These are phyloP conservation scores for Russula sp. DNA, from an alignment of 768 basidiomycete genomes.

Conservation along the genomic window DNA sequence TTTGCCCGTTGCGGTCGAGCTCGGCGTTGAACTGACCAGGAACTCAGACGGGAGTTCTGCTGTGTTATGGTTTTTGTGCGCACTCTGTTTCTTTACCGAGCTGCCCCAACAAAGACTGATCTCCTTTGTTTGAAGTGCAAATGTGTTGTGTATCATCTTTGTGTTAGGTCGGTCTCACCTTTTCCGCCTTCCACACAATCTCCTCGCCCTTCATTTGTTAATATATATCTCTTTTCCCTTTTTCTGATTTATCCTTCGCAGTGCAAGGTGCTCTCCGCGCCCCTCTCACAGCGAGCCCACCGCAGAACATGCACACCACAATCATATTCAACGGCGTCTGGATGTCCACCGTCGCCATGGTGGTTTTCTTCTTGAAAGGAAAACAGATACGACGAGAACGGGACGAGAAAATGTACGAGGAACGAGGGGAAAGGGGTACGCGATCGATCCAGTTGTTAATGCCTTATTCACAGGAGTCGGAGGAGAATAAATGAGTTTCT, in stretches of 20 bases:
- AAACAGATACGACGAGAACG: slow-evolving; percentile 58
- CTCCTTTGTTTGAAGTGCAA: slow-evolving; percentile 8
- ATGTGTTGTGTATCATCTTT: slow-evolving; percentile 13
- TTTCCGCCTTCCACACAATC: not conserved
- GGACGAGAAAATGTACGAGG: slow-evolving; percentile 52
- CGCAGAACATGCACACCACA: slow-evolving; percentile 66
- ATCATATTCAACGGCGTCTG: slow-evolving; percentile 64
- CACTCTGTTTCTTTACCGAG: slow-evolving; percentile 10
- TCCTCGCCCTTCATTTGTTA: not conserved
- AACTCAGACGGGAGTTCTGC: slow-evolving; percentile 78
- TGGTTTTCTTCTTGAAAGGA: slow-evolving; percentile 55
- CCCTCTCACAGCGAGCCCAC: slow-evolving; percentile 56
- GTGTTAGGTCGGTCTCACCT: not conserved
- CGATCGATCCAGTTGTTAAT: not conserved
- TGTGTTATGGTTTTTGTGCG: slow-evolving; percentile 71
- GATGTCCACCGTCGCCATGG: slow-evolving; percentile 40
- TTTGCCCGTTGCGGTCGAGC: slow-evolving; percentile 73
- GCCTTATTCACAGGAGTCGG: not conserved
- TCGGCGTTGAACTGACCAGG: slow-evolving; percentile 75
- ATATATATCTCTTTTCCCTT: not conserved
- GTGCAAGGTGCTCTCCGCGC: slow-evolving; percentile 64
- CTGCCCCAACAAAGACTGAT: not conserved
- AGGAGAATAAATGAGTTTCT: not conserved
- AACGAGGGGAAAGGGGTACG: not conserved
- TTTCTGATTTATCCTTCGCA: not conserved